Evolutionary conservation across 495 filamentous ascomycete species (phyloP), one percentile per base, ranked within the genome.

Genomic region (Talaromyces ruber): DNA sequence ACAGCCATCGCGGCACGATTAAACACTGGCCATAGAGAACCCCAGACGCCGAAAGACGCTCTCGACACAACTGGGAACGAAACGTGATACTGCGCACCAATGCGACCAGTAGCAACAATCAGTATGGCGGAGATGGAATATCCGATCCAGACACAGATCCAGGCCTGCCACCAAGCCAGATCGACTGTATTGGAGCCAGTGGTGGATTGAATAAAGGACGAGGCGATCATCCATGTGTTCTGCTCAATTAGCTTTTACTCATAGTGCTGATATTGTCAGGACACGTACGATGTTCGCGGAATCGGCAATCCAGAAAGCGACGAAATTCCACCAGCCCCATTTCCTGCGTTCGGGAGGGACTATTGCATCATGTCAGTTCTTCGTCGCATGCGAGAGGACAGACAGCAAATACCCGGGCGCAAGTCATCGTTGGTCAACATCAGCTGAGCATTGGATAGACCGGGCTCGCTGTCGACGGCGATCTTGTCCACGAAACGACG

Each of bases 161-260:
- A 97, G 2, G 90, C 86, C 73, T 97, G 92, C 93, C 93, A 97
- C 93, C 93, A 97, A 4, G 91, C 90, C 53, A 97, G 78, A 6
- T 92, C 89, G n/a, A 60, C 39, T 8, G 11, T 14, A n/a, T 25
- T 30, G 43, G 26, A 14, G 54, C n/a, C 30, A 7, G 30, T 18
- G 8, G 14, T 18, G 61, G 74, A 77, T 0, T 86, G 81, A 69
- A 96, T 93, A 76, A 87, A 88, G 4, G 90, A 88, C 12, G 90
- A 93, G 0, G 88, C 85, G 64, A 97, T 96, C 93, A 97, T 97
- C 93, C 93, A 97, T 16, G 93, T 97, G 73, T 97, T 97, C 78
- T 84, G 56, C 26, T 53, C 22, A 25, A 47, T 59, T 43, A 63
- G 62, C 30, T 54, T 26, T 55, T 3, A n/a, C 37, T 55, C 11